These are phyloP conservation scores for Tetracentron sinense DNA, from an alignment of 164 flowering plant genomes.

Conservation along the genomic window DNA sequence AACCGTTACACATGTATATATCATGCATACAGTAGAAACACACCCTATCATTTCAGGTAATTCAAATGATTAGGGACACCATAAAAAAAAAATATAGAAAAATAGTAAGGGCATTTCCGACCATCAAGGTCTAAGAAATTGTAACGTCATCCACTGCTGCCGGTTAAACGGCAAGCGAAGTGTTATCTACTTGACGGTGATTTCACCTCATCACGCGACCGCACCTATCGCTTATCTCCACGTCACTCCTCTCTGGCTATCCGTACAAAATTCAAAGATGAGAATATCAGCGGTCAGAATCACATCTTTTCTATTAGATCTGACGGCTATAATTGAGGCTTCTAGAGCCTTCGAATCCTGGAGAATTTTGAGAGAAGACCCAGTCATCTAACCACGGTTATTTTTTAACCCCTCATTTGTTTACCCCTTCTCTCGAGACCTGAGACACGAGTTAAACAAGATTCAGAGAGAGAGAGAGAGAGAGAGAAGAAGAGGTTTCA, in stretches of 20 bases:
- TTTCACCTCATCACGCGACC: background rate
- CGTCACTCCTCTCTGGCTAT: background rate
- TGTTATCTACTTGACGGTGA: background rate
- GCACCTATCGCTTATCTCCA: background rate
- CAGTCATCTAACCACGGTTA: background rate
- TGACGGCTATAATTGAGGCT: background rate
- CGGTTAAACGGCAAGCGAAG: background rate
- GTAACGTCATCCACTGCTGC: too few relatives aligned
- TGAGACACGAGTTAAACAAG: background rate
- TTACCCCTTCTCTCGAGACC: background rate
- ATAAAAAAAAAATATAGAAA: too few relatives aligned
- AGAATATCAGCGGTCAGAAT: background rate
- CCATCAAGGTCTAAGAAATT: too few relatives aligned
- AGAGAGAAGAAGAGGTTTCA: background rate
- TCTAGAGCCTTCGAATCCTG: background rate
- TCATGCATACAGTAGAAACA: too few relatives aligned
- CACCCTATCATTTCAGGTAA: too few relatives aligned
- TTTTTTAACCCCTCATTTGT: background rate
- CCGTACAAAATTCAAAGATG: too few relatives aligned
- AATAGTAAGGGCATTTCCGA: too few relatives aligned
- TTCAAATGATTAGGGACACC: too few relatives aligned
- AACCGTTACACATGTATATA: too few relatives aligned
- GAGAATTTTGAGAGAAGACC: too few relatives aligned
- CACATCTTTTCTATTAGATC: background rate
- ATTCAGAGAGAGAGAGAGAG: background rate